A percentile compares a stretch with the other conserved stretches of the same genome.
Evolutionary conservation across 768 basidiomycete species (phyloP).

Genomic region (Amylocystis lapponica): DNA sequence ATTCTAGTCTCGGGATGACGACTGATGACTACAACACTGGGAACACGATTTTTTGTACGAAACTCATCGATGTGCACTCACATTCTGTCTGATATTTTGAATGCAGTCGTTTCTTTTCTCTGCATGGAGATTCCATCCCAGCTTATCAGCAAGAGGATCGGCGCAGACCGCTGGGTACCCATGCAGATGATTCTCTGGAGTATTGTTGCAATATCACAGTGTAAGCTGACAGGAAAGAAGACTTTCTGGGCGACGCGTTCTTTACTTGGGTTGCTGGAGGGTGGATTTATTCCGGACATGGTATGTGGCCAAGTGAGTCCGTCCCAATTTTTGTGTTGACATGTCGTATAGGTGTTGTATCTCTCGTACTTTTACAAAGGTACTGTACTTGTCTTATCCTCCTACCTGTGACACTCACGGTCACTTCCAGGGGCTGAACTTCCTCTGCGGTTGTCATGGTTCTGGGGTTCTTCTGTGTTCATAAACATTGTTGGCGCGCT

Average conservation of each 20-base stretch:
- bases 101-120: not conserved
- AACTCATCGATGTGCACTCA: slow-evolving; percentile 42
- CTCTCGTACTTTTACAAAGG: not conserved
- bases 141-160: slow-evolving; percentile 22
- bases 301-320: no score
- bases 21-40: slow-evolving; percentile 35
- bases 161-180: slow-evolving; percentile 59
- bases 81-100: slow-evolving; percentile 57
- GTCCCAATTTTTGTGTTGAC: no score
- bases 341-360: slow-evolving; percentile 32
- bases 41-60: slow-evolving; percentile 12
- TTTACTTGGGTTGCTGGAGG: slow-evolving; percentile 44
- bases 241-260: slow-evolving; percentile 41
- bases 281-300: slow-evolving; percentile 31
- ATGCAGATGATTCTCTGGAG: slow-evolving; percentile 36
- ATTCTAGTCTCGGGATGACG: slow-evolving; percentile 47
- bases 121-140: not conserved
- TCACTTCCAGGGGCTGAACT: slow-evolving; percentile 50
- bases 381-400: no score
- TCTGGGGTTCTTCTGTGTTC: slow-evolving; percentile 15
- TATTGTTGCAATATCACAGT: slow-evolving; percentile 45
- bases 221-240: slow-evolving; percentile 44
- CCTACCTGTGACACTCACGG: slow-evolving; percentile 18
- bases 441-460: slow-evolving; percentile 9
- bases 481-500: slow-evolving; percentile 32